These are phyloP conservation scores for Musa acuminata DNA, from an alignment of 176 grass and related monocot genomes.

Conservation along the genomic window DNA sequence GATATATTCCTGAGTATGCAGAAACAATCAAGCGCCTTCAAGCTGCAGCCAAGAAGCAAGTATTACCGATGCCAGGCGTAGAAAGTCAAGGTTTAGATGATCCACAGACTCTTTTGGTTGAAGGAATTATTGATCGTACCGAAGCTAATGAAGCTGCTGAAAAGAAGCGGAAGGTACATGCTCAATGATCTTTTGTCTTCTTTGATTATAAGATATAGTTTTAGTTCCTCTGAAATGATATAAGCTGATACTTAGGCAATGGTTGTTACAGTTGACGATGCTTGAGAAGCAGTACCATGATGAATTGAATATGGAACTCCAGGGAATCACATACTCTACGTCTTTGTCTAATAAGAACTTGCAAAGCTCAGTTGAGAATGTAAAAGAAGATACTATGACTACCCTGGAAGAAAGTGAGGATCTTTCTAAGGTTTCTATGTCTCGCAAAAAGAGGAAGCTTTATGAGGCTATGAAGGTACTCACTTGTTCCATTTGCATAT, in stretches of 20 bases:
- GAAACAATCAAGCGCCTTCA: conserved; percentile 72
- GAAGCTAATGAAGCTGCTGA: conserved; percentile 60
- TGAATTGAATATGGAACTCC: conserved; percentile 76
- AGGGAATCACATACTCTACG: conserved; percentile 46
- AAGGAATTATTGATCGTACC: conserved; percentile 50
- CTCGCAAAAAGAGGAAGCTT: conserved; percentile 53
- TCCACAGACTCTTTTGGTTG: conserved; percentile 38
- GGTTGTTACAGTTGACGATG: conserved; percentile 43
- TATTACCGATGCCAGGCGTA: conserved; percentile 82
- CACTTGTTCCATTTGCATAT: not conserved
- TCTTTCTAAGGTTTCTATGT: conserved; percentile 34
- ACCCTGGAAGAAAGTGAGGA: conserved; percentile 7
- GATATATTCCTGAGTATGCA: conserved; percentile 90
- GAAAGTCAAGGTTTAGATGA: conserved; percentile 57
- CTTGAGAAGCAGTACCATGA: conserved; percentile 86
- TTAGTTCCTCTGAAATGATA: too few species aligned
- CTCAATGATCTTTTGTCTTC: conserved; percentile 3
- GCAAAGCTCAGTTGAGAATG: conserved; percentile 26
- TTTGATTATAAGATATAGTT: too few species aligned
- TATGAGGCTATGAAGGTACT: conserved; percentile 69
- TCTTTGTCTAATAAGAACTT: conserved; percentile 44
- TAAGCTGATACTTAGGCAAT: not conserved
- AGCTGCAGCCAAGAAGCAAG: conserved; percentile 55
- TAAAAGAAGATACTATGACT: conserved; percentile 25
- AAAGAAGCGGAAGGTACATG: conserved; percentile 56